These are phyloP conservation scores for Tremella yokohamensis DNA, from an alignment of 768 basidiomycete species.

Conservation along the genomic window DNA sequence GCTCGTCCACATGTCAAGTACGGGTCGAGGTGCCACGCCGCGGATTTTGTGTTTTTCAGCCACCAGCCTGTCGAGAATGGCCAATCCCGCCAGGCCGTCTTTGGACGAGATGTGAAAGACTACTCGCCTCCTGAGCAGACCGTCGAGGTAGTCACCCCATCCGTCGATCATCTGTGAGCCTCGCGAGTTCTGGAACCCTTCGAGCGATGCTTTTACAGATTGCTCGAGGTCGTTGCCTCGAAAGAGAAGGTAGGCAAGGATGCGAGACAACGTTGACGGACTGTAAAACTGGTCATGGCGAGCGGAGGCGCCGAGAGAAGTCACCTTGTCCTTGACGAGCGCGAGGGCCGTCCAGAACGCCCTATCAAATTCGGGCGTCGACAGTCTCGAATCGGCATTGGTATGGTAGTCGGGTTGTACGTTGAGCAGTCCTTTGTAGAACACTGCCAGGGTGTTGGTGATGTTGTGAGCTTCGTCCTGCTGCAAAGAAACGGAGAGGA, in stretches of 20 bases:
- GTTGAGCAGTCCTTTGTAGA: too few relatives aligned
- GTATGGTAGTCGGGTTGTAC: too few relatives aligned
- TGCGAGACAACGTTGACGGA: too few relatives aligned
- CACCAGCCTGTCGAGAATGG: not conserved
- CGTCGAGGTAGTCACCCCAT: not conserved
- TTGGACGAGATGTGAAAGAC: not conserved
- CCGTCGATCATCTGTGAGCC: not conserved
- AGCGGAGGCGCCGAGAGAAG: too few relatives aligned
- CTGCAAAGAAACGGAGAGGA: too few relatives aligned
- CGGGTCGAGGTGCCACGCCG: not conserved
- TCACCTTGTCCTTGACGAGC: too few relatives aligned
- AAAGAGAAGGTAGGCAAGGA: not conserved
- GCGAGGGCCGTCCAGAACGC: too few relatives aligned
- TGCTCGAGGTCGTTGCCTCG: not conserved
- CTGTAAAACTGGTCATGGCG: too few relatives aligned
- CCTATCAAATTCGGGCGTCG: too few relatives aligned
- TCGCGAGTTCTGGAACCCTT: not conserved
- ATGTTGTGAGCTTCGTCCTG: too few relatives aligned
- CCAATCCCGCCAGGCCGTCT: not conserved
- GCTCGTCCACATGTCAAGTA: constrained; percentile 1
- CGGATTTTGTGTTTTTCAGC: not conserved
- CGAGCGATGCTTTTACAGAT: not conserved
- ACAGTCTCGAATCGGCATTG: too few relatives aligned
- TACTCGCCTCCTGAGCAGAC: not conserved
- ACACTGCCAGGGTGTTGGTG: too few relatives aligned